These are phyloP conservation scores for Pichia rugopelliculosa DNA, from an alignment of 805 yeast genomes.

Conservation along the genomic window DNA sequence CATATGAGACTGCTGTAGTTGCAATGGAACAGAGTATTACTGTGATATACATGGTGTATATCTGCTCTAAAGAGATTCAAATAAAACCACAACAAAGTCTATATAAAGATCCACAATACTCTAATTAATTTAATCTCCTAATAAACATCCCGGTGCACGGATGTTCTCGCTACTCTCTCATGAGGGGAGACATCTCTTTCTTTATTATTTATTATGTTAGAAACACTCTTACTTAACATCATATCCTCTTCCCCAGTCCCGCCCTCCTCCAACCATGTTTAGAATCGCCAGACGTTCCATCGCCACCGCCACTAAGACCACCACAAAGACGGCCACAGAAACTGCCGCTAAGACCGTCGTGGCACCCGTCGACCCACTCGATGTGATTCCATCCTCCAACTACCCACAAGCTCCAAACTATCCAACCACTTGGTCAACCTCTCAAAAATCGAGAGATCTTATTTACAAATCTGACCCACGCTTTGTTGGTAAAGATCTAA, in stretches of 20 bases:
- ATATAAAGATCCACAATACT: too few relatives aligned
- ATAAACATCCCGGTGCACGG: not conserved
- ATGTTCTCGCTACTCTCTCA: not conserved
- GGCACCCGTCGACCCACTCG: slow-evolving; percentile 11
- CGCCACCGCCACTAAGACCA: slow-evolving; percentile 13
- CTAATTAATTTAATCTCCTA: too few relatives aligned
- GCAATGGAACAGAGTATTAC: not conserved
- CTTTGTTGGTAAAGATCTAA: slow-evolving; percentile 64
- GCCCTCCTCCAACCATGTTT: not conserved
- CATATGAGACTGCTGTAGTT: not conserved
- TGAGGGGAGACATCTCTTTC: not conserved
- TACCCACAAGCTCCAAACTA: slow-evolving; percentile 69
- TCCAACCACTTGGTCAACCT: slow-evolving; percentile 58
- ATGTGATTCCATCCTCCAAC: slow-evolving; percentile 13
- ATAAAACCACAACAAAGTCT: too few relatives aligned
- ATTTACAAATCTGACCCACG: slow-evolving; percentile 50
- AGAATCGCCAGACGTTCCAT: slow-evolving; percentile 9
- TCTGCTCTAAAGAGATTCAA: too few relatives aligned
- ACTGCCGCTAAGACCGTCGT: slow-evolving; percentile 9
- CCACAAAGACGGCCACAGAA: slow-evolving; percentile 10
- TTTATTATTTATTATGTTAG: too few relatives aligned
- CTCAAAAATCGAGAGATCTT: slow-evolving; percentile 55
- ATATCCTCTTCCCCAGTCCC: too few relatives aligned
- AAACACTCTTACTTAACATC: not conserved
- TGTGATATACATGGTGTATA: not conserved